phyloP scores from a whole-genome alignment of 2,329 filamentous ascomycete species.

The Diaporthe nobilis region DNA sequence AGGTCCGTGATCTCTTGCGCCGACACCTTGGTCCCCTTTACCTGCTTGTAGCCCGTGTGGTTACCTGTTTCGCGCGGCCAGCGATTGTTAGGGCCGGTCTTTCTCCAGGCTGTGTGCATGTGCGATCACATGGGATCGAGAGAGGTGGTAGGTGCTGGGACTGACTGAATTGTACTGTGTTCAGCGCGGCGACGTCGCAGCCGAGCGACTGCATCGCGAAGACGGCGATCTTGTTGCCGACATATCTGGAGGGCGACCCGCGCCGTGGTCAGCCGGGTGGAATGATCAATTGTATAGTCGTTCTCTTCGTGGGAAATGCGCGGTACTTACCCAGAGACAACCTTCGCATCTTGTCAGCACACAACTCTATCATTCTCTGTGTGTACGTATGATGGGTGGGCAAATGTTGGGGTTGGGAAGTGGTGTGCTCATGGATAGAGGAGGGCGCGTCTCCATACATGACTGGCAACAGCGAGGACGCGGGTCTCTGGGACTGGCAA shows the following conservation, averaged over 20 bases:
- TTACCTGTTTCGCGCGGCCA: constrained; percentile 75
- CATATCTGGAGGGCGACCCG: constrained; percentile 76
- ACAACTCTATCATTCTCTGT: constrained; percentile 60
- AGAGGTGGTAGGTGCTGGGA: constrained; percentile 39
- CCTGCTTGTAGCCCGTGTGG: constrained; percentile 91
- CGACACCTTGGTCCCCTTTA: constrained; percentile 86
- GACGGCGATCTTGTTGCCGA: constrained; percentile 97
- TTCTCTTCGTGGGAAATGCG: background rate
- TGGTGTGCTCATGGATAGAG: constrained; percentile 40
- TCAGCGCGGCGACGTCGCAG: constrained; percentile 93
- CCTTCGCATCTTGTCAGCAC: constrained; percentile 50
- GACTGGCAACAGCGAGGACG: constrained; percentile 91
- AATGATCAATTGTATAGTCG: background rate
- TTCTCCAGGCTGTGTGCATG: background rate
- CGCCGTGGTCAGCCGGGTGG: constrained; percentile 36
- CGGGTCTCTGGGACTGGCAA: constrained; percentile 69
- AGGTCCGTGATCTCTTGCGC: constrained; percentile 87
- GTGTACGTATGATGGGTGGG: constrained; percentile 47
- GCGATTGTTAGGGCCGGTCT: constrained; percentile 9
- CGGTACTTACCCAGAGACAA: constrained; percentile 58
- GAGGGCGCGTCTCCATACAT: constrained; percentile 74
- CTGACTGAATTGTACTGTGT: constrained; percentile 98
- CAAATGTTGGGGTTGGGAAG: constrained; percentile 47
- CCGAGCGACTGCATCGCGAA: constrained; percentile 95
- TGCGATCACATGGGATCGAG: background rate